These are phyloP conservation scores for Leucocoprinus birnbaumii DNA, from an alignment of 768 basidiomycete species.

Conservation along the genomic window DNA sequence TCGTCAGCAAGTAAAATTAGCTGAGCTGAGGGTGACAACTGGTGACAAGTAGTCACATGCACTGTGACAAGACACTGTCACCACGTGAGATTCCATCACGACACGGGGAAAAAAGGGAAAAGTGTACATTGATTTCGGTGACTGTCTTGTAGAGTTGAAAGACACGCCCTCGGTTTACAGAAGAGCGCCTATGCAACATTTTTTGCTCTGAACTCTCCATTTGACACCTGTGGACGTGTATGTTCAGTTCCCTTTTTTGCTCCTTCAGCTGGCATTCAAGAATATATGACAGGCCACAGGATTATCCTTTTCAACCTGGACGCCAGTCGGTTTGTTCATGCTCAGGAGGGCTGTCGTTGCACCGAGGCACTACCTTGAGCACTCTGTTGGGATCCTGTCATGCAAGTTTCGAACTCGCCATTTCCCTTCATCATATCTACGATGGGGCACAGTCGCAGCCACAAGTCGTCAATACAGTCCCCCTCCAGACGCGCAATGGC, in stretches of 20 bases:
- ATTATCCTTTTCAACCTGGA: constrained; percentile 8
- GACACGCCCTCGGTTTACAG: background rate
- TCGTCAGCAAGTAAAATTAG: too few species aligned
- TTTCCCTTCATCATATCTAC: background rate
- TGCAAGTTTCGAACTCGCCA: constrained; percentile 1
- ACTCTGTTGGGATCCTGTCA: constrained; percentile 6
- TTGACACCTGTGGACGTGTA: constrained; percentile 7
- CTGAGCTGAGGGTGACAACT: too few species aligned
- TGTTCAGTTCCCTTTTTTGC: background rate
- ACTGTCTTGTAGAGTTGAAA: too few species aligned
- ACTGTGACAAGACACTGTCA: too few species aligned
- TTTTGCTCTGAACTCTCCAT: background rate
- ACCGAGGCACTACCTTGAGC: constrained; percentile 10
- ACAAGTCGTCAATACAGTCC: background rate
- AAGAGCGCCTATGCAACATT: constrained; percentile 6
- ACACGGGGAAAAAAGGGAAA: constrained; percentile 5
- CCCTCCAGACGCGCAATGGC: background rate
- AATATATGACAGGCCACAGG: background rate
- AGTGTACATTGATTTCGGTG: background rate
- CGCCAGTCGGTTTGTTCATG: constrained; percentile 12
- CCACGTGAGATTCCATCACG: constrained; percentile 2
- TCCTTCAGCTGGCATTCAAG: background rate
- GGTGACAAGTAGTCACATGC: too few species aligned
- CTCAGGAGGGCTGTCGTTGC: constrained; percentile 9
- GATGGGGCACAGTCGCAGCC: constrained; percentile 6